A percentile compares a stretch with the other conserved stretches of the same genome.
phyloP scores from a whole-genome alignment of 148 eudicot species.

The Cornus florida region DNA sequence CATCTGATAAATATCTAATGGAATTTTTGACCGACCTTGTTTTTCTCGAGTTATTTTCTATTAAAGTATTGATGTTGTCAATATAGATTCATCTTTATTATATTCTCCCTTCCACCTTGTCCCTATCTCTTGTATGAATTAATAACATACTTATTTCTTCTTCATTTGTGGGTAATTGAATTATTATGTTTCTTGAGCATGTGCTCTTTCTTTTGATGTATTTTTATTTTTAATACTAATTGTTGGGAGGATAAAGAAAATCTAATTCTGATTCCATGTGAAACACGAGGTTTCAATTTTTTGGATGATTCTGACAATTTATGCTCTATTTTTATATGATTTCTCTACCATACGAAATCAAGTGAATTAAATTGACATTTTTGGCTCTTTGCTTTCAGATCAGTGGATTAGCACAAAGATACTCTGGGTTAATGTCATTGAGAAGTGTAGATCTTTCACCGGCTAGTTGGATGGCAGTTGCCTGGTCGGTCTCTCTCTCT shows the following conservation, averaged over 20 bases:
- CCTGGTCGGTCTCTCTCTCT: constrained; percentile 52
- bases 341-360: neutral
- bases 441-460: constrained; percentile 93
- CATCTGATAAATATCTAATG: constrained; percentile 19
- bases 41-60: constrained; percentile 14
- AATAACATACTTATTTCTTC: neutral
- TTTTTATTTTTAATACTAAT: neutral
- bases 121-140: constrained; percentile 1
- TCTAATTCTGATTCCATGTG: neutral
- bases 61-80: constrained; percentile 11
- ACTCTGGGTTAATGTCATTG: constrained; percentile 74
- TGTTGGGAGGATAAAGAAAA: neutral
- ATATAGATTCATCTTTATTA: constrained; percentile 21
- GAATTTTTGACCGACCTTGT: constrained; percentile 16
- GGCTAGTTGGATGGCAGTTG: constrained; percentile 93
- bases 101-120: constrained; percentile 1
- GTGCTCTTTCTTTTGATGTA: constrained; percentile 17
- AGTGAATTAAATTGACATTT: neutral
- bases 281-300: too few species aligned
- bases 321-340: too few species aligned
- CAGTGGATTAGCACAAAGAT: constrained; percentile 56
- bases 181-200: constrained; percentile 5
- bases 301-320: too few species aligned
- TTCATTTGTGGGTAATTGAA: constrained; percentile 3
- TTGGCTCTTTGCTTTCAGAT: constrained; percentile 46